A percentile compares a stretch with the other conserved stretches of the same genome.
Evolutionary conservation across 1,284 basidiomycete species (phyloP).

Genomic region (Malassezia yamatoensis): DNA sequence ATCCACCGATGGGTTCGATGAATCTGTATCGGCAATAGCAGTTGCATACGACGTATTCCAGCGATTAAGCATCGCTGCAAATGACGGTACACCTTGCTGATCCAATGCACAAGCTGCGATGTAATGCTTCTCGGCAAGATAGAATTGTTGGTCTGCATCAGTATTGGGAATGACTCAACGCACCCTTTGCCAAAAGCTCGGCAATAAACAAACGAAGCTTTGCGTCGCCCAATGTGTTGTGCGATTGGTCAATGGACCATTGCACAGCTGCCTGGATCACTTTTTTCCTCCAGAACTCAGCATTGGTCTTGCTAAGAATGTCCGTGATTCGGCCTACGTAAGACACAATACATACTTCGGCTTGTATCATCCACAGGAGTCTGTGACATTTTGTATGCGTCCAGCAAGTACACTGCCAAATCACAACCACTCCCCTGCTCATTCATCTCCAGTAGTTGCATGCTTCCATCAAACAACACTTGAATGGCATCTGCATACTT

Average conservation of each 20-base stretch:
- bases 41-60: conserved; percentile 11
- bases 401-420: conserved; percentile 41
- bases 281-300: conserved; percentile 46
- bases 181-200: conserved; percentile 30
- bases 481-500: conserved; percentile 39
- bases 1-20: not conserved
- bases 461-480: conserved; percentile 30
- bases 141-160: conserved; percentile 16
- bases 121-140: conserved; percentile 31
- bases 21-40: conserved; percentile 1
- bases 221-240: conserved; percentile 30
- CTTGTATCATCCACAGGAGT: conserved; percentile 20
- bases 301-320: conserved; percentile 24
- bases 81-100: not conserved
- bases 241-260: conserved; percentile 28
- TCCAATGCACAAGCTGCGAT: conserved; percentile 20
- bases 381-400: conserved; percentile 33
- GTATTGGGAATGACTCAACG: not conserved
- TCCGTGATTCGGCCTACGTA: conserved; percentile 22
- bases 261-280: conserved; percentile 39
- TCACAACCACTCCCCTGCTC: conserved; percentile 46
- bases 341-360: conserved; percentile 17
- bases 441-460: conserved; percentile 29
- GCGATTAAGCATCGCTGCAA: conserved; percentile 12
- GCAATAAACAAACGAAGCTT: conserved; percentile 31